A percentile compares a stretch with the other conserved stretches of the same genome.
Conservation (phyloP, 306 rosid genomes). For the Trifolium pratense region DNA sequence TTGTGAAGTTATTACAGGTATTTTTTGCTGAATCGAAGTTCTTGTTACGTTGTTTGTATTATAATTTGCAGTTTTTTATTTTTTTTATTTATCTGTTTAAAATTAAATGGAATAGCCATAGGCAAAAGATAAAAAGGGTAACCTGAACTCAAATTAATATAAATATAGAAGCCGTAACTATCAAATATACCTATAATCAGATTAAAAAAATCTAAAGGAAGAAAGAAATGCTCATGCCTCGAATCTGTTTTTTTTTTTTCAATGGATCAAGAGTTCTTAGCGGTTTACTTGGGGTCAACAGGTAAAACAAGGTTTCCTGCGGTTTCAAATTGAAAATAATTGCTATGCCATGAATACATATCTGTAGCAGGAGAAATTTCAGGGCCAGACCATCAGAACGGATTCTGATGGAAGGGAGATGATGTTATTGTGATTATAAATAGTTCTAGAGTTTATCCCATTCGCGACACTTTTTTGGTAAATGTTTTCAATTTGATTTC, state of each 20-base stretch:
- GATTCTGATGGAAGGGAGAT: conserved; percentile 36
- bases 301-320: conserved; percentile 26
- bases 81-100: conserved; percentile 24
- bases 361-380: conserved; percentile 25
- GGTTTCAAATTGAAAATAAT: conserved; percentile 22
- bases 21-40: conserved; percentile 31
- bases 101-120: not conserved
- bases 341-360: conserved; percentile 17
- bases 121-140: conserved; percentile 15
- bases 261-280: conserved; percentile 21
- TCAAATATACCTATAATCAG: conserved; percentile 23
- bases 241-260: conserved; percentile 11
- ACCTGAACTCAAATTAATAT: conserved; percentile 1
- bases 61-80: conserved; percentile 22
- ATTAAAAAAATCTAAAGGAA: conserved; percentile 24
- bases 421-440: conserved; percentile 34
- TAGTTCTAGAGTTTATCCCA: conserved; percentile 28
- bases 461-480: conserved; percentile 25
- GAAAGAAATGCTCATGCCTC: conserved; percentile 16
- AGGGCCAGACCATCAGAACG: conserved; percentile 15
- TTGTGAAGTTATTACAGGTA: conserved; percentile 98
- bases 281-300: conserved; percentile 19
- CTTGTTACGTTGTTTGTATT: conserved; percentile 20
- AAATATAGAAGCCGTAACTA: not conserved
- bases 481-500: conserved; percentile 34